These are phyloP conservation scores for Hypomyces perniciosus DNA, from an alignment of 2,329 filamentous ascomycete species.

Conservation along the genomic window DNA sequence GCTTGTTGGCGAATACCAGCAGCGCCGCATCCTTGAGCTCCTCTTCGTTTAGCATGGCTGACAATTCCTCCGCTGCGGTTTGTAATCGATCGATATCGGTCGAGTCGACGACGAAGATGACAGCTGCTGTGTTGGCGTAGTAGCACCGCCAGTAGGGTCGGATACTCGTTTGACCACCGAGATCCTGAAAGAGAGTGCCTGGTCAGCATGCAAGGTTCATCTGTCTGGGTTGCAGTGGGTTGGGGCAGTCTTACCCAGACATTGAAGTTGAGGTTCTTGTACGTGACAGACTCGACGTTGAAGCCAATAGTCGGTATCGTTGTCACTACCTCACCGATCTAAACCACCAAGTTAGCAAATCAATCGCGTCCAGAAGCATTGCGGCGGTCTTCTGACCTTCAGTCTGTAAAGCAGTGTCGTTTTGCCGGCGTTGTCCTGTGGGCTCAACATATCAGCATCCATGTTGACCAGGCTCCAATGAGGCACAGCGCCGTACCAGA, in stretches of 20 bases:
- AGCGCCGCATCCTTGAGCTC: conserved; percentile 89
- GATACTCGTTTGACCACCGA: conserved; percentile 97
- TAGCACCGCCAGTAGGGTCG: conserved; percentile 99
- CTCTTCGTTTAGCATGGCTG: conserved; percentile 94
- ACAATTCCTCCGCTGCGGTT: conserved; percentile 86
- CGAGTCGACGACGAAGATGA: conserved; percentile 97
- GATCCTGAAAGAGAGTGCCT: conserved; percentile 51
- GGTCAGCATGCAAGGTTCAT: background rate
- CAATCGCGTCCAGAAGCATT: background rate
- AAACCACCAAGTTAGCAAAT: conserved; percentile 12
- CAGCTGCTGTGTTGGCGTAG: conserved; percentile 96
- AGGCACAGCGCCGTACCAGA: conserved; percentile 55
- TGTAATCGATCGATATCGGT: conserved; percentile 94
- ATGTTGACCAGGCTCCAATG: background rate
- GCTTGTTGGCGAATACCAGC: conserved; percentile 97
- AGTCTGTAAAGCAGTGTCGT: conserved; percentile 94
- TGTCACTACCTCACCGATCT: conserved; percentile 98
- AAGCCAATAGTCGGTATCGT: conserved; percentile 99
- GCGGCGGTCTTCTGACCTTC: conserved; percentile 54
- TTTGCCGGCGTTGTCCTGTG: conserved; percentile 97
- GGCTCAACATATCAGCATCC: conserved; percentile 16
- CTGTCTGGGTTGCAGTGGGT: background rate
- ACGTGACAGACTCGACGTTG: conserved; percentile 97
- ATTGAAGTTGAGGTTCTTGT: conserved; percentile 98
- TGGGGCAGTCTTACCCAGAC: conserved; percentile 68